Conservation (phyloP, 352 stramenopile genomes). For the Phytophthora ramorum region DNA sequence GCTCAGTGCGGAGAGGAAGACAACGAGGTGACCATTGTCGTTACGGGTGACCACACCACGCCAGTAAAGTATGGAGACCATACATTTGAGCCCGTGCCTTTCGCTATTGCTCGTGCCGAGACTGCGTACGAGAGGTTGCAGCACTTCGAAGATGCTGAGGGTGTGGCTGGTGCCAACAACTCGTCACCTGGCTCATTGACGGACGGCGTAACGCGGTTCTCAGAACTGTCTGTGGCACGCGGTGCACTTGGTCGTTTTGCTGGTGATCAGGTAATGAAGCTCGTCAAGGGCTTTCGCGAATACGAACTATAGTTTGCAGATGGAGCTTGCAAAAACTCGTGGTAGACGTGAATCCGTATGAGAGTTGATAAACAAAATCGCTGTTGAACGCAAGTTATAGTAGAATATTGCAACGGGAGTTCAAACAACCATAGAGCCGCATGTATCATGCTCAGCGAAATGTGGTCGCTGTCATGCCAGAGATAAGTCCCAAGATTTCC, state of each 20-base stretch:
- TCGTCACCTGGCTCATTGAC: constrained; percentile 33
- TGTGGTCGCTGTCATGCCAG: constrained; percentile 74
- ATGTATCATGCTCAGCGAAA: constrained; percentile 47
- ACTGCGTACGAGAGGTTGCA: constrained; percentile 45
- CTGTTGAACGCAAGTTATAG: constrained; percentile 19
- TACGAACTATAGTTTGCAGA: constrained; percentile 48
- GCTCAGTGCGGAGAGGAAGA: constrained; percentile 39
- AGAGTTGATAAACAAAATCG: constrained; percentile 21
- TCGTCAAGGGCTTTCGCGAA: constrained; percentile 77
- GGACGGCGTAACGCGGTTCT: constrained; percentile 69
- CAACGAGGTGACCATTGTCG: constrained; percentile 79
- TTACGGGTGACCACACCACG: constrained; percentile 89
- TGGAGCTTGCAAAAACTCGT: constrained; percentile 2
- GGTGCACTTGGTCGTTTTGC: constrained; percentile 81
- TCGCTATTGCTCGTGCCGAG: constrained; percentile 70
- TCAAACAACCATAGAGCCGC: constrained; percentile 2
- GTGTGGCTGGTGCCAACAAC: constrained; percentile 10
- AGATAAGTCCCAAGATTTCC: constrained; percentile 82
- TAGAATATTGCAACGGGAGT: constrained; percentile 4
- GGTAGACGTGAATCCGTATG: constrained; percentile 7
- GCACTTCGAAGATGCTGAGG: constrained; percentile 16
- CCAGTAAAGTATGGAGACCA: constrained; percentile 89
- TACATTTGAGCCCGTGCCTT: constrained; percentile 88
- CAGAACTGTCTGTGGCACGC: constrained; percentile 69
- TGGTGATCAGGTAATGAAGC: constrained; percentile 86